Base-by-base conservation (phyloP, 2,329 filamentous ascomycete genomes). In the Blastomyces emzantsi region DNA sequence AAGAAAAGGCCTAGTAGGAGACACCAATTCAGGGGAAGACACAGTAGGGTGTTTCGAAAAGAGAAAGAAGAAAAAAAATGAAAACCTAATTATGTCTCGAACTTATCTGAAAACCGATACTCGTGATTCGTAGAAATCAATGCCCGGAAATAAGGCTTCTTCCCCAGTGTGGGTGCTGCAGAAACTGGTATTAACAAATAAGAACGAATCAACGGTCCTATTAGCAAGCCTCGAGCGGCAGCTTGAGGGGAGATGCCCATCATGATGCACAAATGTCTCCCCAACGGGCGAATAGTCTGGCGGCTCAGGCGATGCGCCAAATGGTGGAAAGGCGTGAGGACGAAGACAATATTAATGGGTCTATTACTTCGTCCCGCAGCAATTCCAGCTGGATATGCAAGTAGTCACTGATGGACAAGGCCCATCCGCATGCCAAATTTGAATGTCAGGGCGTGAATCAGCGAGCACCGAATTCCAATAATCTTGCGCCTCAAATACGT, bases 341-440 rank as follows among this genome's bases (percentile, higher is more conserved):
- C 22, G 57, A 60, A 43, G 41, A 47, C 15, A 49, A 59, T 39
- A 39, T 39, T 39, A 39, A 39, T 47, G 39, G 52, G 43, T 19
- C 28, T 11, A 36, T n/a, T 22, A 33, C 33, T 49, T 60, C 36
- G 58, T 43, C 30, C 43, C 15, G 43, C 28, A 60, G 56, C 22
- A 45, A n/a, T 15, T 49, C 28, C 17, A 49, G 43, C 36, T 36
- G 43, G 43, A 60, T 60, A 49, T 49, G 58, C 58, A 51, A 49
- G 41, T 28, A 60, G 58, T 47, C 58, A 22, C 43, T 25, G 43
- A 25, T 43, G 47, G 41, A 19, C 43, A 33, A 2, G 28, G 30
- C 28, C 36, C 25, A 30, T 36, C 25, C 43, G 17, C 22, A 30
- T 60, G 58, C 41, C 28, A 41, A 22, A 49, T 60, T 49, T 22